phyloP scores from a whole-genome alignment of 768 basidiomycete genomes.

The Wakefieldia striispora region DNA sequence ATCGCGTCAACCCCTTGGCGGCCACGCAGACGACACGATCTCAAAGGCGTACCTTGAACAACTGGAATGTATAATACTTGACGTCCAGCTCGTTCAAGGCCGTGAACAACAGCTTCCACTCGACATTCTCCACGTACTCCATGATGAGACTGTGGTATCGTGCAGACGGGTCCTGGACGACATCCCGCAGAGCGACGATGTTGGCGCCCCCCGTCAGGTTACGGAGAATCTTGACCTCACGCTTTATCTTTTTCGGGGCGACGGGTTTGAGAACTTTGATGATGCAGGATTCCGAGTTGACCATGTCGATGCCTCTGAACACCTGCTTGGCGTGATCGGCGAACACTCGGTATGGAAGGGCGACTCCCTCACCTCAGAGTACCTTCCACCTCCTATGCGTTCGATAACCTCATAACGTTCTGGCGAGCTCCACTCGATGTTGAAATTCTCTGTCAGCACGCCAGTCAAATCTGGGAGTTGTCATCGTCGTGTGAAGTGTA shows the following conservation, averaged over 20 bases:
- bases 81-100: conserved; percentile 62
- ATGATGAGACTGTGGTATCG: conserved; percentile 66
- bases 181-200: conserved; percentile 62
- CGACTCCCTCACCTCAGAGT: conserved; percentile 51
- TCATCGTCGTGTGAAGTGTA: not conserved
- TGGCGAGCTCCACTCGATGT: conserved; percentile 62
- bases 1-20: not conserved
- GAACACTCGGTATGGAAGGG: not conserved
- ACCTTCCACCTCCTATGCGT: conserved; percentile 64
- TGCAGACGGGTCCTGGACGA: conserved; percentile 61
- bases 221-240: conserved; percentile 72
- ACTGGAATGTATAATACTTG: conserved; percentile 65
- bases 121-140: conserved; percentile 66
- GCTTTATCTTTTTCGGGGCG: conserved; percentile 62
- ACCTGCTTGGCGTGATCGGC: conserved; percentile 35
- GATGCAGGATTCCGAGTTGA: conserved; percentile 51
- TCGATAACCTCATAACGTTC: conserved; percentile 66
- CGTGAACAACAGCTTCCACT: conserved; percentile 61
- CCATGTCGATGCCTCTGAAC: conserved; percentile 59
- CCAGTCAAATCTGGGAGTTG: conserved; percentile 1
- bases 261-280: conserved; percentile 77
- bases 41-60: conserved; percentile 44
- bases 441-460: conserved; percentile 45
- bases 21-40: not conserved
- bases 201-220: conserved; percentile 73